Evolutionary conservation across 148 eudicot genomes (phyloP), one percentile per base, ranked within the genome.

Genomic region (Persicaria tinctoria): DNA sequence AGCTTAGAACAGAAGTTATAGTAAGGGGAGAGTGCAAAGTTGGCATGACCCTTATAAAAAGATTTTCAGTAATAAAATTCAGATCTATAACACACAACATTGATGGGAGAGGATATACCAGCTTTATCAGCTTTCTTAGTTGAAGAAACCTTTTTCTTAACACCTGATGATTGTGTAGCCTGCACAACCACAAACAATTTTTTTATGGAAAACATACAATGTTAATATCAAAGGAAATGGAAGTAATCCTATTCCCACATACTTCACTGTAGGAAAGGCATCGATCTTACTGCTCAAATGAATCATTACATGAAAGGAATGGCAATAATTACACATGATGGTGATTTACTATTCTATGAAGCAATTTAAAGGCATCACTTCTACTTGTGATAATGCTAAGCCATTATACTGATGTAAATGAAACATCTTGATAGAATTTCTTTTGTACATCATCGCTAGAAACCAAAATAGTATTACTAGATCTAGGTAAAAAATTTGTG

Each of bases 91-190:
- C 59, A 57, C 8, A 49, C n/a, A 0, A 20, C 18, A 75, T 68
- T 44, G 46, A 20, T 53, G 60, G 49, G 68, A 53, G 68, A 79
- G 23, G 27, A 64, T 48, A 47, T 62, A 78, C 59, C 45, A 46
- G 45, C 48, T 66, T 66, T 66, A 78, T 49, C 45, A 46, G 45
- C 48, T 66, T 66, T 66, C 47, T 66, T 47, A 66, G 70, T 17
- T 13, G 70, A 41, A 66, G 47, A 41, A 66, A 44, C 70, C 13
- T 41, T 66, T 66, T 66, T 66, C 70, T 66, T 12, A 16, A 5
- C 48, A 66, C 47, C 44, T 38, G 70, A 66, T 66, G 70, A 41
- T 66, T 66, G 70, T 8, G 16, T 44, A 44, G 70, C 70, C 70
- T 66, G 70, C 70, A 66, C 47, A 41, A 66, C 46, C 48, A 41